Evolutionary conservation across 2,329 filamentous ascomycete species (phyloP).

Genomic region (Trichocomaceae sp.): DNA sequence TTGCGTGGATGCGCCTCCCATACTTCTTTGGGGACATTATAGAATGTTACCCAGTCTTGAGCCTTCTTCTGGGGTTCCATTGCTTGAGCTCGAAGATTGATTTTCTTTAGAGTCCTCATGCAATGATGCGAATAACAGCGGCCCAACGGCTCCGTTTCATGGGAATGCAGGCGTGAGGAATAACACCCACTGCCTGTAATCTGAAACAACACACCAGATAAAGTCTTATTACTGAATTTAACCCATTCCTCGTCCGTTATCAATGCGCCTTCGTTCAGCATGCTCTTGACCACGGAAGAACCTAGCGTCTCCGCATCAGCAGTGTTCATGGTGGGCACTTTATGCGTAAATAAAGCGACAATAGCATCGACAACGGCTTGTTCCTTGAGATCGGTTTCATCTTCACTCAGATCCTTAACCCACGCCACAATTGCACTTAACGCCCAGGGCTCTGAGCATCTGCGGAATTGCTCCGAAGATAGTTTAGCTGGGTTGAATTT

Average conservation of each 20-base stretch:
- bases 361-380: constrained; percentile 82
- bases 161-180: constrained; percentile 69
- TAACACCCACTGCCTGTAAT: constrained; percentile 90
- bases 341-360: constrained; percentile 81
- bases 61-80: constrained; percentile 62
- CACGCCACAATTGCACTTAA: constrained; percentile 79
- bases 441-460: constrained; percentile 86
- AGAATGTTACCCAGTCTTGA: constrained; percentile 85
- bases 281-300: constrained; percentile 66
- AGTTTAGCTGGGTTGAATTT: constrained; percentile 84
- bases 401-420: constrained; percentile 84
- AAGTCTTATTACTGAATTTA: constrained; percentile 71
- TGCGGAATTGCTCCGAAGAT: constrained; percentile 70
- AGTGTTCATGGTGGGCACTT: constrained; percentile 97
- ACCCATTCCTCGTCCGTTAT: constrained; percentile 95
- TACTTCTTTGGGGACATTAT: constrained; percentile 71
- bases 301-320: constrained; percentile 89
- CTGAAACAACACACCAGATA: constrained; percentile 90
- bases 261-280: constrained; percentile 72
- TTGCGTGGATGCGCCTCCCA: constrained; percentile 68
- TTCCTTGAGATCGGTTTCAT: constrained; percentile 78
- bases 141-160: constrained; percentile 53
- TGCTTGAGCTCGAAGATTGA: constrained; percentile 71
- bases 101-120: constrained; percentile 88
- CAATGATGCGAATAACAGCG: constrained; percentile 93